Evolutionary conservation across 2,329 filamentous ascomycete species (phyloP).

Genomic region (Dactylellina parvicollis): DNA sequence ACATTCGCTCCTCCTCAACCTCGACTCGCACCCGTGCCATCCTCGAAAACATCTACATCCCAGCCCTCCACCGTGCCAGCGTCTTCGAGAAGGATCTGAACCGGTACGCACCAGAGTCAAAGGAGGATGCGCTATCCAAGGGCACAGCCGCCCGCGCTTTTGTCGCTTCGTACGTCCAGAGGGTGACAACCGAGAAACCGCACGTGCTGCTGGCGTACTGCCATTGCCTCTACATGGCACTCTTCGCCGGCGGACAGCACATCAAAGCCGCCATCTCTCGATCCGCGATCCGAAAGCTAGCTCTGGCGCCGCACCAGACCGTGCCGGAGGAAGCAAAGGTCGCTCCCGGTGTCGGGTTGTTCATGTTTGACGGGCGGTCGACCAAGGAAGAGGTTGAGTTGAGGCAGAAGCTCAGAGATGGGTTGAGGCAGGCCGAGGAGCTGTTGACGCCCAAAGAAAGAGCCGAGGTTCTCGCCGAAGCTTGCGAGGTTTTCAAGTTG

Average conservation of each 20-base stretch:
- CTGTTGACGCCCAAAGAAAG: slow-evolving; percentile 41
- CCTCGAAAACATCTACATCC: slow-evolving; percentile 50
- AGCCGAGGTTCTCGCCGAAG: slow-evolving; percentile 28
- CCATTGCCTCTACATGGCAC: slow-evolving; percentile 50
- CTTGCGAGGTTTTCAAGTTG: slow-evolving; percentile 49
- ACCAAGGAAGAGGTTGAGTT: slow-evolving; percentile 46
- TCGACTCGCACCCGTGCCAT: slow-evolving; percentile 40
- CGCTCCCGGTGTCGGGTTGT: slow-evolving; percentile 42
- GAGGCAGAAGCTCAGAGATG: slow-evolving; percentile 40
- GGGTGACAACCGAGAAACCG: slow-evolving; percentile 28
- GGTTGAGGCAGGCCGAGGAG: slow-evolving; percentile 35
- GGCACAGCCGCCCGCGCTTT: slow-evolving; percentile 24
- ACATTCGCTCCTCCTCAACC: slow-evolving; percentile 31
- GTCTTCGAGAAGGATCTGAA: slow-evolving; percentile 37
- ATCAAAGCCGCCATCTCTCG: slow-evolving; percentile 50
- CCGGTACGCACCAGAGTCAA: slow-evolving; percentile 15
- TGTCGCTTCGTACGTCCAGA: slow-evolving; percentile 28
- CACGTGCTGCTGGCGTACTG: slow-evolving; percentile 45
- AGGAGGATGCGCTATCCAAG: slow-evolving; percentile 30
- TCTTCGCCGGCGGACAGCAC: slow-evolving; percentile 51
- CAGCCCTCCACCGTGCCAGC: slow-evolving; percentile 33
- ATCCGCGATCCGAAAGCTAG: slow-evolving; percentile 38
- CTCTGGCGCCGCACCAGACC: slow-evolving; percentile 31
- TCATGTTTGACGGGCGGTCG: slow-evolving; percentile 46
- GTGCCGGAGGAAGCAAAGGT: slow-evolving; percentile 36